Percentiles rank a stretch among this genome's conserved stretches.
Conservation (phyloP, 495 filamentous ascomycete genomes). For the Schizothecium vesticola region DNA sequence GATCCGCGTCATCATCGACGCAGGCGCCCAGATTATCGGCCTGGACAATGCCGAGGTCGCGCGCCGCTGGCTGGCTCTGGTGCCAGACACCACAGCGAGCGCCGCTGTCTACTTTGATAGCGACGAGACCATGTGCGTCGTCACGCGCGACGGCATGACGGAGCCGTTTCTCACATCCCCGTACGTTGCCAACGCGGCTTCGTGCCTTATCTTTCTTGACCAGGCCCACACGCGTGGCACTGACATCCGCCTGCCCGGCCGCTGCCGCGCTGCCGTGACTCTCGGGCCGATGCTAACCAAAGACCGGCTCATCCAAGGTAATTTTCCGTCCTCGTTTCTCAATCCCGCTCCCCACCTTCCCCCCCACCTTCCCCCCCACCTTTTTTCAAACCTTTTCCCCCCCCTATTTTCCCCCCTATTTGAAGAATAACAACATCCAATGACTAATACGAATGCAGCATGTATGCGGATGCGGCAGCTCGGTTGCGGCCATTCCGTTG, state of each 20-base stretch:
- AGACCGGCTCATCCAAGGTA: constrained; percentile 59
- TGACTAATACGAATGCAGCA: constrained; percentile 29
- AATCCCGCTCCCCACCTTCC: too few relatives aligned
- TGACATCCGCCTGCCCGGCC: constrained; percentile 60
- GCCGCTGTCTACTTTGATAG: constrained; percentile 54
- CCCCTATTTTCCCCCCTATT: too few relatives aligned
- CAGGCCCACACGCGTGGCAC: constrained; percentile 72
- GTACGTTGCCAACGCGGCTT: constrained; percentile 52
- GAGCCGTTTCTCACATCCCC: constrained; percentile 56
- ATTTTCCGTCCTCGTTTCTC: too few relatives aligned
- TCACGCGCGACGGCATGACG: constrained; percentile 37
- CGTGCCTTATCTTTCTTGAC: constrained; percentile 67
- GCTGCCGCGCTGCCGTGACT: constrained; percentile 62
- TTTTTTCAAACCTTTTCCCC: too few relatives aligned
- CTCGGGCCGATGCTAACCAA: constrained; percentile 65
- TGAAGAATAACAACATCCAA: too few relatives aligned
- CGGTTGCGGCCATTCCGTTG: constrained; percentile 56
- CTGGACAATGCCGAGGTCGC: constrained; percentile 53
- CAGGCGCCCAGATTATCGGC: constrained; percentile 68
- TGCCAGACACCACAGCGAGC: constrained; percentile 21
- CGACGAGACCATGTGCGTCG: constrained; percentile 43
- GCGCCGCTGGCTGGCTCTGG: constrained; percentile 38
- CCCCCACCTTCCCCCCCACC: too few relatives aligned
- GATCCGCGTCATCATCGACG: constrained; percentile 61
- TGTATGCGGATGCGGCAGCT: constrained; percentile 64